Evolutionary conservation across 441 rosid species (phyloP).

Genomic region (Populus hybrid): DNA sequence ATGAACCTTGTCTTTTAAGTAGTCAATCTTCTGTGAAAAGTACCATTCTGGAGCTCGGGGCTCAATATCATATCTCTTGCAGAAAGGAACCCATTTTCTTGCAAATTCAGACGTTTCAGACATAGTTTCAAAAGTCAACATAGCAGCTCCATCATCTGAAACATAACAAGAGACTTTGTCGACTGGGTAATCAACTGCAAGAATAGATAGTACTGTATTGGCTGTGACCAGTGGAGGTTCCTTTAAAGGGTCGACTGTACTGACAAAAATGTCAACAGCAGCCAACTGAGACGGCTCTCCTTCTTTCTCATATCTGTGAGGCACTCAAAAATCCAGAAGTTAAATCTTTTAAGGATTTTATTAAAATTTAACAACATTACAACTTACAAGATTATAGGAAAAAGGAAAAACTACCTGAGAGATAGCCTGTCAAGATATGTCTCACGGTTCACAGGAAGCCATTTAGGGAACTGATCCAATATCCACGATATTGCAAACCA

Average conservation of each 20-base stretch:
- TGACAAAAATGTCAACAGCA: slow-evolving; percentile 37
- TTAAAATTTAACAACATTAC: background rate
- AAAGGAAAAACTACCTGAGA: slow-evolving; percentile 26
- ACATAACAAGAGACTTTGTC: slow-evolving; percentile 40
- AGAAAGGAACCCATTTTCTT: slow-evolving; percentile 38
- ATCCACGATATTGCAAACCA: slow-evolving; percentile 48
- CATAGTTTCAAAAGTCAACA: slow-evolving; percentile 34
- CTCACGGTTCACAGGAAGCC: slow-evolving; percentile 46
- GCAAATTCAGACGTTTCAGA: slow-evolving; percentile 38
- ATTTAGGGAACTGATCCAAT: slow-evolving; percentile 45
- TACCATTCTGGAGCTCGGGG: slow-evolving; percentile 41
- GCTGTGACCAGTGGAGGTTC: slow-evolving; percentile 41
- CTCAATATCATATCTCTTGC: slow-evolving; percentile 33
- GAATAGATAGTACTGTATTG: slow-evolving; percentile 35
- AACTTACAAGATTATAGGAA: background rate
- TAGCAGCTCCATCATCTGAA: slow-evolving; percentile 40
- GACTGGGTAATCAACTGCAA: slow-evolving; percentile 36
- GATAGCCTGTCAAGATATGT: slow-evolving; percentile 43
- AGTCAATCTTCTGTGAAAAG: slow-evolving; percentile 30
- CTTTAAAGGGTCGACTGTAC: slow-evolving; percentile 38
- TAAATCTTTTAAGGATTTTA: background rate
- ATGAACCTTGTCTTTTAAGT: slow-evolving; percentile 34
- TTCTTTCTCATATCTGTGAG: slow-evolving; percentile 33
- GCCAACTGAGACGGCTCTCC: slow-evolving; percentile 37
- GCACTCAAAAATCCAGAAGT: background rate